Conservation (phyloP, 2,329 filamentous ascomycete species). For the Paraphoma sp. region DNA sequence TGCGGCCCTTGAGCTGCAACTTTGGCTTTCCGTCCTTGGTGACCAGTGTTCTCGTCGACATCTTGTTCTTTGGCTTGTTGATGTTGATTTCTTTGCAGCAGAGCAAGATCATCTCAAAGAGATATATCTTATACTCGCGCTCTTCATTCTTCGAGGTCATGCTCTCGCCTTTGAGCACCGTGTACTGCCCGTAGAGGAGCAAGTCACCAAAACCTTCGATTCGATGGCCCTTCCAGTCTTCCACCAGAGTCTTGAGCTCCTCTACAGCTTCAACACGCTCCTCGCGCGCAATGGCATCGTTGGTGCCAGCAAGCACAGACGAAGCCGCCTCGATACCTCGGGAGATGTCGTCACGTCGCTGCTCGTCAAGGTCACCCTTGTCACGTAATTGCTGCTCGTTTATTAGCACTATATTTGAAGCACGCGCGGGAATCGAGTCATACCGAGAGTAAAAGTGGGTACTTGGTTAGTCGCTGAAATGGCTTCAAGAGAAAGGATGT, state of each 20-base stretch:
- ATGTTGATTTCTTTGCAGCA: slow-evolving; percentile 95
- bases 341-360: slow-evolving; percentile 73
- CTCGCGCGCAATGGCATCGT: slow-evolving; percentile 89
- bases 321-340: slow-evolving; percentile 83
- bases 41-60: slow-evolving; percentile 71
- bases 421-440: slow-evolving; percentile 19
- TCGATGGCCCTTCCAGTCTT: slow-evolving; percentile 95
- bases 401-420: slow-evolving; percentile 6
- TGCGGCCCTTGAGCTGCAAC: slow-evolving; percentile 92
- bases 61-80: slow-evolving; percentile 76
- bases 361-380: slow-evolving; percentile 76
- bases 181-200: slow-evolving; percentile 87
- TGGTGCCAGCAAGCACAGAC: slow-evolving; percentile 81
- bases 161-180: slow-evolving; percentile 80
- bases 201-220: slow-evolving; percentile 92
- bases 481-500: slow-evolving; percentile 95
- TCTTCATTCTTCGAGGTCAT: slow-evolving; percentile 82
- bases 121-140: slow-evolving; percentile 97
- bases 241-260: slow-evolving; percentile 81
- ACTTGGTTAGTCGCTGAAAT: slow-evolving; percentile 94
- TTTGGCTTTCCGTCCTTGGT: slow-evolving; percentile 77
- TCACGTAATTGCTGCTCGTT: slow-evolving; percentile 76
- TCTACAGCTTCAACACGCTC: slow-evolving; percentile 82
- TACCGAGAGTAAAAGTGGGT: slow-evolving; percentile 87
- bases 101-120: slow-evolving; percentile 93